Evolutionary conservation across 768 basidiomycete species (phyloP).

Genomic region (Udeniomyces megalosporus): DNA sequence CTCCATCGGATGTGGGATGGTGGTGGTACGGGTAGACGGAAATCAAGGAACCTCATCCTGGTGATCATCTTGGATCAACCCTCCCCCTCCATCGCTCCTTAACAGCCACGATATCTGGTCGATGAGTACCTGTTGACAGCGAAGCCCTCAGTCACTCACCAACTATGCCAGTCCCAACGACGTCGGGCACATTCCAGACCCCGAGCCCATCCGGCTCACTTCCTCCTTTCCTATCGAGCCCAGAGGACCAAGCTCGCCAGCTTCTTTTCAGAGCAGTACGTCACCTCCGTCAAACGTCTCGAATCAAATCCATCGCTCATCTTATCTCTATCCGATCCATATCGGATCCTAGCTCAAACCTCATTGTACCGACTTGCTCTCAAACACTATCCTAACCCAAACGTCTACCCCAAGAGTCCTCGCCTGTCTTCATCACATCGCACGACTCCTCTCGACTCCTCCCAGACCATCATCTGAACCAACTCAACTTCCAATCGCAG

Average conservation of each 20-base stretch:
- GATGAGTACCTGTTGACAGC: too few species aligned
- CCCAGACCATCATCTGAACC: conserved; percentile 27
- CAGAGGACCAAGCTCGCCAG: too few species aligned
- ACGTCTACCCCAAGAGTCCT: conserved; percentile 36
- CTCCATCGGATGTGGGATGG: neutral
- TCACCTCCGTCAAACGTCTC: too few species aligned
- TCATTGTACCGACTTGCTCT: conserved; percentile 66
- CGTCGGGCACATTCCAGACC: too few species aligned
- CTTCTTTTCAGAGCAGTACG: too few species aligned
- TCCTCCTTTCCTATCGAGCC: neutral
- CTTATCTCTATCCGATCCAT: neutral
- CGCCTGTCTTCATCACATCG: conserved; percentile 42
- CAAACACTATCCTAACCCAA: conserved; percentile 47
- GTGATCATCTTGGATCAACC: too few species aligned
- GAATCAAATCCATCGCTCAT: too few species aligned
- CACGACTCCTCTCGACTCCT: conserved; percentile 36
- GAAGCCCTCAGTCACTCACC: too few species aligned
- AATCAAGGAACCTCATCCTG: too few species aligned
- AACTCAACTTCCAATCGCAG: too few species aligned
- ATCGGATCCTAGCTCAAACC: conserved; percentile 39
- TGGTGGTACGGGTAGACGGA: neutral
- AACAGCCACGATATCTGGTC: too few species aligned
- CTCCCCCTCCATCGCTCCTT: neutral
- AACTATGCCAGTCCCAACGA: too few species aligned
- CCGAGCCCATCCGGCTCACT: neutral